Evolutionary conservation across 164 flowering plant species (phyloP).

Genomic region (Amborella trichopoda): DNA sequence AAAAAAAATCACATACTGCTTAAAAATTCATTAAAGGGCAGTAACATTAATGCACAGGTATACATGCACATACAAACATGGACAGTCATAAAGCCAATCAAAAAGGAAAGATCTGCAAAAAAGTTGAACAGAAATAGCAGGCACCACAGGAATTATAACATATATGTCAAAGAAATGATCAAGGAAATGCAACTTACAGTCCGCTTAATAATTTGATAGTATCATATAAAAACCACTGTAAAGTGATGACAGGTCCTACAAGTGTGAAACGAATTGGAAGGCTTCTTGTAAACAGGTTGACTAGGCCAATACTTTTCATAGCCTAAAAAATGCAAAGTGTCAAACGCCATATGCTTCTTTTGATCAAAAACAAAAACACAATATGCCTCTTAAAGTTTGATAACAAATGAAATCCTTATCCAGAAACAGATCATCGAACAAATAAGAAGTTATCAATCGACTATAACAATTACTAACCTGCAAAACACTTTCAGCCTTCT

Average conservation of each 20-base stretch:
- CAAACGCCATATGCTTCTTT: not conserved
- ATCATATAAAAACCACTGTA: slow-evolving; percentile 89
- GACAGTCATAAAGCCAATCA: not conserved
- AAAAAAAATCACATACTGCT: not conserved
- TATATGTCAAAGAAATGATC: not conserved
- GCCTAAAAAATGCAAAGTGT: slow-evolving; percentile 32
- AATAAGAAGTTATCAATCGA: no score
- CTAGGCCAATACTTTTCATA: slow-evolving; percentile 56
- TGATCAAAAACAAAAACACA: not conserved
- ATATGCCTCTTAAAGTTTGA: not conserved
- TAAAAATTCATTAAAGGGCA: not conserved
- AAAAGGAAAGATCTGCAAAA: not conserved
- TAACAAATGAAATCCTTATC: not conserved
- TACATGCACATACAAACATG: not conserved
- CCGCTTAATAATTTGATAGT: slow-evolving; percentile 67
- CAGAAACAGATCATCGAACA: not conserved
- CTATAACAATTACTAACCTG: slow-evolving; percentile 24
- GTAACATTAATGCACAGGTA: not conserved
- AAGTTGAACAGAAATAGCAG: not conserved
- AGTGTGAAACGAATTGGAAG: slow-evolving; percentile 62
- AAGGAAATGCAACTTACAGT: slow-evolving; percentile 35
- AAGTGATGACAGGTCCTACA: slow-evolving; percentile 74
- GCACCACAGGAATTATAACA: not conserved
- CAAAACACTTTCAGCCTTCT: slow-evolving; percentile 36
- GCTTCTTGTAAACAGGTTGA: slow-evolving; percentile 75